Percentiles rank a stretch among this genome's conserved stretches.
phyloP scores from a whole-genome alignment of 2,329 filamentous ascomycete genomes.

The Zymoseptoria passerinii region DNA sequence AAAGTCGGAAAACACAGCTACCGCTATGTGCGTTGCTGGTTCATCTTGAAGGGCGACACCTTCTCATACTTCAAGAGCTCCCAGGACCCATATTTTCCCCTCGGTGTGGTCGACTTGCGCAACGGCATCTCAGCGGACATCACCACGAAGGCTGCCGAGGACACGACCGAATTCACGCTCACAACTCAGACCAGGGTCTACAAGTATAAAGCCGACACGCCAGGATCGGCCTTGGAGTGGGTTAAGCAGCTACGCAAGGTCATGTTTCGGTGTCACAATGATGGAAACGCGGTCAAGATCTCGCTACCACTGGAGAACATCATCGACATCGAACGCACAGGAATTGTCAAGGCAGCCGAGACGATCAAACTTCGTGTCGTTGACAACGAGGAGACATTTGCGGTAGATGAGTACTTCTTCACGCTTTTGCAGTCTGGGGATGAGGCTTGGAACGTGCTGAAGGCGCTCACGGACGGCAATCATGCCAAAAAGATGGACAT shows the following conservation, averaged over 20 bases:
- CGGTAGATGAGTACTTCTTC: conserved; percentile 97
- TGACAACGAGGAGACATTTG: conserved; percentile 88
- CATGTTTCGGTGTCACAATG: conserved; percentile 91
- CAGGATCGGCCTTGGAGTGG: conserved; percentile 87
- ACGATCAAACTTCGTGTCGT: conserved; percentile 90
- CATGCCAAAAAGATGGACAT: conserved; percentile 25
- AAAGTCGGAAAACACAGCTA: conserved; percentile 86
- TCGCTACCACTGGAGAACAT: conserved; percentile 81
- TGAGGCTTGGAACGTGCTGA: conserved; percentile 73
- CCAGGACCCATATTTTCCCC: conserved; percentile 81
- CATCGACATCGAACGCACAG: conserved; percentile 84
- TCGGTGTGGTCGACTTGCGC: conserved; percentile 82
- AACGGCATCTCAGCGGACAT: conserved; percentile 84
- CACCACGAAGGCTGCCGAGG: conserved; percentile 45
- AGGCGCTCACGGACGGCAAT: conserved; percentile 60
- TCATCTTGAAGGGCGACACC: conserved; percentile 83
- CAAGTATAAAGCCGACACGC: conserved; percentile 81
- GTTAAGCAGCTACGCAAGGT: conserved; percentile 88
- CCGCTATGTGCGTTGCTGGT: conserved; percentile 86
- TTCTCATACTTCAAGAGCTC: conserved; percentile 81
- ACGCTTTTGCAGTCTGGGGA: conserved; percentile 84
- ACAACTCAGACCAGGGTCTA: conserved; percentile 76
- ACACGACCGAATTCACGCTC: conserved; percentile 68
- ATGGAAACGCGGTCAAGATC: conserved; percentile 95
- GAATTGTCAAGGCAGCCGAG: conserved; percentile 83